Evolutionary conservation across 495 filamentous ascomycete genomes (phyloP), one percentile per base, ranked within the genome.

Genomic region (Talaromyces borbonicus): DNA sequence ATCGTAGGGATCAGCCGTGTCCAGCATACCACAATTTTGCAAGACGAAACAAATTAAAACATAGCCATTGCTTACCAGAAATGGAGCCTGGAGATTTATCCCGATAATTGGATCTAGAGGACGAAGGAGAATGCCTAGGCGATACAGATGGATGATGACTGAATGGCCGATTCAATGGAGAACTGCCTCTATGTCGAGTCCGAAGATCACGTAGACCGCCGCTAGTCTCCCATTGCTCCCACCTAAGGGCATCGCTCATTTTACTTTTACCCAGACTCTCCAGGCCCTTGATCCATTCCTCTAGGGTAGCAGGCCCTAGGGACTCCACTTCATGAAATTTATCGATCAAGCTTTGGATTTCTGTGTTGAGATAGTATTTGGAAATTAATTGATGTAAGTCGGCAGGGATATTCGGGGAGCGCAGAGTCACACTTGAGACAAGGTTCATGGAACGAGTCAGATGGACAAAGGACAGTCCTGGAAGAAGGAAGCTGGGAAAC

Each of bases 251-350:
- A 51, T 85, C 78, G 19, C 66, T 62, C 29, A 73, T 29, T 14
- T 65, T 45, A 24, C 76, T 66, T 47, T 72, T 75, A n/a, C 83
- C 79, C 46, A 74, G 71, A 8, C 49, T 59, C 31, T 73, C 72
- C 2, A 89, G 71, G 9, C 84, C 83, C 59, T 86, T 87, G 5
- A 79, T 59, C 84, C 85, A 90, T 57, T 87, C 83, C 36, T 81
- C 79, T 14, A 73, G 70, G 7, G 79, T 71, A 12, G 79, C 79
- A 4, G 65, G 46, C 16, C 82, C 81, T 54, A 81, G 72, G 8
- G 66, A 62, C 45, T 71, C 74, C 36, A 77, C 82, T 1, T 75
- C 64, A 16, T 71, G 57, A 43, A 83, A 77, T 44, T 81, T 73
- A 36, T 59, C 47, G 43, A 71, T 65, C 30, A 88, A 71, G 12